Conservation (phyloP, 169 alveolate genomes). For the Eimeria sp. region DNA sequence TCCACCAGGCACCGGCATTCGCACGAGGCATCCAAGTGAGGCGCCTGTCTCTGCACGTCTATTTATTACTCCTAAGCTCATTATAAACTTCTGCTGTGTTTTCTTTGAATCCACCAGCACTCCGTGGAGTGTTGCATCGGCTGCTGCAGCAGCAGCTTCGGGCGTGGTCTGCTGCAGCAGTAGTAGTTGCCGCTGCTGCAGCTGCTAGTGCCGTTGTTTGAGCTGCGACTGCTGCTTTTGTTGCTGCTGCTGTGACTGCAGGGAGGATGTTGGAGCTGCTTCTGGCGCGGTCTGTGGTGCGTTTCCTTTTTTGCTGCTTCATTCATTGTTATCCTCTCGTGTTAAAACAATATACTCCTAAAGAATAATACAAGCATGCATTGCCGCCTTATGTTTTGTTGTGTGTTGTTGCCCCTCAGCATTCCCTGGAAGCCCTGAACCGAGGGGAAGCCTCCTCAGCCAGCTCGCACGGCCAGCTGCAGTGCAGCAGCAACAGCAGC, state of each 20-base stretch:
- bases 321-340: not conserved
- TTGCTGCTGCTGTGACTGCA: conserved; percentile 15
- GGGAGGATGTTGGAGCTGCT: not conserved
- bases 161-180: not conserved
- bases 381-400: not conserved
- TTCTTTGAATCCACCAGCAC: not conserved
- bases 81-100: not conserved
- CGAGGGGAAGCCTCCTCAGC: not conserved
- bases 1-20: not conserved
- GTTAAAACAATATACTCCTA: not conserved
- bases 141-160: not conserved
- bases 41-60: not conserved
- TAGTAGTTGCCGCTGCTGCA: not conserved
- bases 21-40: not conserved
- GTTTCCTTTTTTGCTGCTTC: not conserved
- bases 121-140: not conserved
- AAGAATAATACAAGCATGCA: not conserved
- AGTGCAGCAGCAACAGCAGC: conserved; percentile 52
- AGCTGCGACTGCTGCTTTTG: not conserved
- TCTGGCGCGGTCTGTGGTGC: not conserved
- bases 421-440: not conserved
- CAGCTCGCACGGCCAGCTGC: conserved; percentile 28
- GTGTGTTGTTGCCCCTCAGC: not conserved
- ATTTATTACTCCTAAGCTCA: not conserved
- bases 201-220: not conserved